phyloP scores from a whole-genome alignment of 2,329 filamentous ascomycete genomes.

The Myrmaecium sp. region DNA sequence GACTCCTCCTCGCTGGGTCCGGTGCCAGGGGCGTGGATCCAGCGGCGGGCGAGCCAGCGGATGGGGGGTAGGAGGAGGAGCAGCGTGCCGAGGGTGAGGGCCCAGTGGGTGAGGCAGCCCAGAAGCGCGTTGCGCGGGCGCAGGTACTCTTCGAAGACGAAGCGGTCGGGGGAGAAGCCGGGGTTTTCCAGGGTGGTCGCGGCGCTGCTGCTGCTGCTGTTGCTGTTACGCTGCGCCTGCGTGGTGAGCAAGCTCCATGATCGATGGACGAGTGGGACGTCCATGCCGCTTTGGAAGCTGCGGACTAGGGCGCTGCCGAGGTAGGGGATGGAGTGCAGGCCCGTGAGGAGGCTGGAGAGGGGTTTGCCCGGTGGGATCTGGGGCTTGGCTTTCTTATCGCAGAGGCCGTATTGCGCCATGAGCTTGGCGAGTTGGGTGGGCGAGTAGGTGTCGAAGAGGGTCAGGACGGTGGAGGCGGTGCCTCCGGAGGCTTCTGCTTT shows the following conservation, averaged over 20 bases:
- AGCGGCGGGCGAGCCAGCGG: no score
- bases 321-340: slow-evolving; percentile 15
- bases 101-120: no score
- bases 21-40: slow-evolving; percentile 12
- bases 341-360: slow-evolving; percentile 23
- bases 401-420: slow-evolving; percentile 35
- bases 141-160: no score
- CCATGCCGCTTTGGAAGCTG: slow-evolving; percentile 33
- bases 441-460: slow-evolving; percentile 31
- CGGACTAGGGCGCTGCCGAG: slow-evolving; percentile 34
- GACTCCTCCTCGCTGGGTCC: slow-evolving; percentile 29
- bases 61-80: not conserved
- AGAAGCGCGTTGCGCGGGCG: no score
- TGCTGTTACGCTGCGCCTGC: no score
- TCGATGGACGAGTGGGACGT: slow-evolving; percentile 41
- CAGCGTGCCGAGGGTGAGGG: no score
- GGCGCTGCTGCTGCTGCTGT: no score
- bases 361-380: no score
- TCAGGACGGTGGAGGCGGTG: slow-evolving; percentile 48
- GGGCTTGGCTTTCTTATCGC: no score
- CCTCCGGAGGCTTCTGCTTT: slow-evolving; percentile 36
- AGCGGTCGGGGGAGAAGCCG: no score
- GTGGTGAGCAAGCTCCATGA: slow-evolving; percentile 36
- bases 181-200: no score
- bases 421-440: slow-evolving; percentile 30